Evolutionary conservation across 129 eudicot genomes (phyloP).

Genomic region (Artemisia argyi): DNA sequence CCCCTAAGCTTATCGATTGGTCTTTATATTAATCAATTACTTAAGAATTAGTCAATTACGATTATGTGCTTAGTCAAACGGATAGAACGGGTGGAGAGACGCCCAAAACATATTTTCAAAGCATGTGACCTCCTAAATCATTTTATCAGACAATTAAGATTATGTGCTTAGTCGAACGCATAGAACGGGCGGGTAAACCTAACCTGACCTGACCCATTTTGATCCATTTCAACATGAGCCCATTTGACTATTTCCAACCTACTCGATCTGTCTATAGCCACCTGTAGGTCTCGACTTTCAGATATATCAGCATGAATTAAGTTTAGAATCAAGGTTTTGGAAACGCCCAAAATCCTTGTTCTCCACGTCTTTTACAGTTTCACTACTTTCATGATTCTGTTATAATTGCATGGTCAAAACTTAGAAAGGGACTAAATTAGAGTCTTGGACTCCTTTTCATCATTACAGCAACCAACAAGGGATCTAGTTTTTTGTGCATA

Average conservation of each 20-base stretch:
- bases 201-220: not conserved
- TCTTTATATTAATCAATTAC: not conserved
- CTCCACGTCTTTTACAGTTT: not conserved
- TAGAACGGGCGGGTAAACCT: too few species aligned
- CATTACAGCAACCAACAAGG: not conserved
- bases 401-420: not conserved
- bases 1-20: too few species aligned
- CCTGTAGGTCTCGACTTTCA: not conserved
- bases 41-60: not conserved
- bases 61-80: not conserved
- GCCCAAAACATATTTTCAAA: not conserved
- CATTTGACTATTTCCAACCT: not conserved
- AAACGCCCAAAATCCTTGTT: not conserved
- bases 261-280: not conserved
- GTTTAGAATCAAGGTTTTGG: not conserved
- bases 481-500: not conserved
- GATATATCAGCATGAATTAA: not conserved
- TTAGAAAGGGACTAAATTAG: not conserved
- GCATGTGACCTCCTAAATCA: not conserved
- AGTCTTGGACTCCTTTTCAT: conserved; percentile 3
- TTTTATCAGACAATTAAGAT: not conserved
- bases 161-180: too few species aligned
- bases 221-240: not conserved
- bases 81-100: not conserved
- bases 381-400: too few species aligned